Conservation (phyloP, 345 rosid species). For the Leavenworthia alabamica region DNA sequence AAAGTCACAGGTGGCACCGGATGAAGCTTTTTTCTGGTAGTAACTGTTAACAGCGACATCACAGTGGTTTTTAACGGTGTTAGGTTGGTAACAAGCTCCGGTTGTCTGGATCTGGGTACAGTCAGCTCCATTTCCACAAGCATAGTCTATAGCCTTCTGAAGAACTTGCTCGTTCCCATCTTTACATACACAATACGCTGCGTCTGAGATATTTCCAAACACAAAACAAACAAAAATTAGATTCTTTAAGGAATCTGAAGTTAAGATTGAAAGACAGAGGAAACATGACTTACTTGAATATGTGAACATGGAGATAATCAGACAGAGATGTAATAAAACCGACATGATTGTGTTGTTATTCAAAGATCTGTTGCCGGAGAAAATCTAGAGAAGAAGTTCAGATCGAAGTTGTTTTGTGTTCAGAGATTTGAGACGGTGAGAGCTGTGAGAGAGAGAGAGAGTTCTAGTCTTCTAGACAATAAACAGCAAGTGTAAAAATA, state of each 20-base stretch:
- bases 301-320: constrained; percentile 53
- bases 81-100: constrained; percentile 79
- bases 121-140: constrained; percentile 87
- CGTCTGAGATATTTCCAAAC: constrained; percentile 36
- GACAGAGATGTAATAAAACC: constrained; percentile 39
- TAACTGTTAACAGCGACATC: constrained; percentile 37
- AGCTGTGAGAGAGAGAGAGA: constrained; percentile 15
- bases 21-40: constrained; percentile 30
- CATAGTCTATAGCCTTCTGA: constrained; percentile 76
- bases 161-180: constrained; percentile 54
- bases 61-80: constrained; percentile 48
- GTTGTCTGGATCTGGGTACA: constrained; percentile 47
- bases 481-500: constrained; percentile 21
- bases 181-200: constrained; percentile 72
- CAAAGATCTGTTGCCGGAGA: background rate
- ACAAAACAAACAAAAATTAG: background rate
- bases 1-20: constrained; percentile 36
- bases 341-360: constrained; percentile 50
- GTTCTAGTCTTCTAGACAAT: constrained; percentile 18
- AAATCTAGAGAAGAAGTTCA: background rate
- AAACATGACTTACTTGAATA: constrained; percentile 87
- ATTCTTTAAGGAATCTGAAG: background rate
- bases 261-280: background rate
- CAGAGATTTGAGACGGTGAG: constrained; percentile 18
- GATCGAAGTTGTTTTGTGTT: constrained; percentile 2